A percentile compares a stretch with the other conserved stretches of the same genome.
Evolutionary conservation across 192 early-diverging fungal genomes (phyloP).

Genomic region (Entomortierella beljakovae): DNA sequence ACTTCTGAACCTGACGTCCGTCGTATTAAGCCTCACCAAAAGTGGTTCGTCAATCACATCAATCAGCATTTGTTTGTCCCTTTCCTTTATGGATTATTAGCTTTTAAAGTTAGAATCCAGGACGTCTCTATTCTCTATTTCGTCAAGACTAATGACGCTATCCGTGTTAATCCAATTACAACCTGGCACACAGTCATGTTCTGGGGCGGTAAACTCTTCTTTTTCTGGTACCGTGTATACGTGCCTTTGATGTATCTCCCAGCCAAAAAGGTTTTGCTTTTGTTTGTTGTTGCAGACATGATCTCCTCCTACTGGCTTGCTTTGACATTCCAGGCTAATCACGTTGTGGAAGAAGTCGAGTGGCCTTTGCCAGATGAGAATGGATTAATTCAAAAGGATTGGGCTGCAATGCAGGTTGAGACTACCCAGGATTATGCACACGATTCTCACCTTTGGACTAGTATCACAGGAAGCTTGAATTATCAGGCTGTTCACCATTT

Average conservation of each 20-base stretch:
- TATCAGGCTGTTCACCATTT: conserved; percentile 65
- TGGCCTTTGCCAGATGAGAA: conserved; percentile 66
- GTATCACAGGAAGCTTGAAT: conserved; percentile 62
- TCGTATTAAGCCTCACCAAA: conserved; percentile 63
- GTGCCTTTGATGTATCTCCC: conserved; percentile 55
- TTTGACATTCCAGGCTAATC: conserved; percentile 70
- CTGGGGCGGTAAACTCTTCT: conserved; percentile 70
- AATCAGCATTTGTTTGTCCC: conserved; percentile 65
- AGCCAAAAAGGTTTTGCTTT: conserved; percentile 37
- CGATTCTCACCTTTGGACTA: conserved; percentile 61
- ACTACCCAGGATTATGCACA: conserved; percentile 69
- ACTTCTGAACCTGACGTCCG: conserved; percentile 63
- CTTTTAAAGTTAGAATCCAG: conserved; percentile 63
- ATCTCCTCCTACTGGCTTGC: conserved; percentile 64
- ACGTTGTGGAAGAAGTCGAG: conserved; percentile 66
- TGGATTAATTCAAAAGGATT: conserved; percentile 60
- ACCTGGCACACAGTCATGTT: conserved; percentile 61
- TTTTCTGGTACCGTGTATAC: conserved; percentile 60
- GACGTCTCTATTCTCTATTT: conserved; percentile 65
- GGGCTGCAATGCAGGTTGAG: conserved; percentile 65
- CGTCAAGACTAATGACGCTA: conserved; percentile 59
- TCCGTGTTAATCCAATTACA: conserved; percentile 60
- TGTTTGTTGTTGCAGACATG: conserved; percentile 62
- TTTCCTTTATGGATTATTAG: conserved; percentile 62
- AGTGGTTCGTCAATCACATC: conserved; percentile 61